Evolutionary conservation across 1,284 basidiomycete species (phyloP).

Genomic region (Moesziomyces antarcticus): DNA sequence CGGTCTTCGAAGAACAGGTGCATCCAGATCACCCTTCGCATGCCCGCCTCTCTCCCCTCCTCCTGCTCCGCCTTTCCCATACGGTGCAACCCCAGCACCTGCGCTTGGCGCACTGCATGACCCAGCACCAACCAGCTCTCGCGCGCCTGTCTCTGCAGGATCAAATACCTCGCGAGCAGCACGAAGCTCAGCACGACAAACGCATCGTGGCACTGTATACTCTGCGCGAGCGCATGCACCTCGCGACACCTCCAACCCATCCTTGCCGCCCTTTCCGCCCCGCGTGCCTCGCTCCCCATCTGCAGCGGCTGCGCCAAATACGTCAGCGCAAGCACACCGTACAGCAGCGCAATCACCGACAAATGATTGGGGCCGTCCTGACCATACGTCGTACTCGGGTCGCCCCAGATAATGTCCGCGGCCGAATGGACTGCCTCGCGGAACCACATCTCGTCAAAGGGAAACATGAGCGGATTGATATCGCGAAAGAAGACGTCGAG

Average conservation of each 20-base stretch:
- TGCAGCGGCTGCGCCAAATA: slow-evolving; percentile 9
- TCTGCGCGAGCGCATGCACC: slow-evolving; percentile 13
- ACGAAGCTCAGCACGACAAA: slow-evolving; percentile 18
- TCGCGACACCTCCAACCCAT: slow-evolving; percentile 9
- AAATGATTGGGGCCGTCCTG: slow-evolving; percentile 23
- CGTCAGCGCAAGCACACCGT: slow-evolving; percentile 13
- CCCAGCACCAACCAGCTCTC: slow-evolving; percentile 25
- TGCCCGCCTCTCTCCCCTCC: slow-evolving; percentile 5
- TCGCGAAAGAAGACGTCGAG: slow-evolving; percentile 33
- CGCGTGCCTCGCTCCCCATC: slow-evolving; percentile 10
- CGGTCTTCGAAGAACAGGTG: slow-evolving; percentile 13
- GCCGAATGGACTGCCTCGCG: slow-evolving; percentile 22
- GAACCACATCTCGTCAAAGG: slow-evolving; percentile 36
- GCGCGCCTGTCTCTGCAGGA: slow-evolving; percentile 28
- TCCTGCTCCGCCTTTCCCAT: slow-evolving; percentile 3
- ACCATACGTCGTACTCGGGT: slow-evolving; percentile 5
- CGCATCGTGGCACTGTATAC: slow-evolving; percentile 17
- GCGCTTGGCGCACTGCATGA: slow-evolving; percentile 10
- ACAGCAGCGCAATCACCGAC: slow-evolving; percentile 17
- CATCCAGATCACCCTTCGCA: slow-evolving; percentile 14
- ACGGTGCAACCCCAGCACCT: slow-evolving; percentile 22
- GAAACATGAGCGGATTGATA: slow-evolving; percentile 35
- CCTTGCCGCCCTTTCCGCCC: slow-evolving; percentile 8
- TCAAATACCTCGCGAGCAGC: slow-evolving; percentile 11
- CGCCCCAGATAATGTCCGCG: slow-evolving; percentile 19